phyloP scores from a whole-genome alignment of 73 alveolate species.

The Durusdinium trenchii region DNA sequence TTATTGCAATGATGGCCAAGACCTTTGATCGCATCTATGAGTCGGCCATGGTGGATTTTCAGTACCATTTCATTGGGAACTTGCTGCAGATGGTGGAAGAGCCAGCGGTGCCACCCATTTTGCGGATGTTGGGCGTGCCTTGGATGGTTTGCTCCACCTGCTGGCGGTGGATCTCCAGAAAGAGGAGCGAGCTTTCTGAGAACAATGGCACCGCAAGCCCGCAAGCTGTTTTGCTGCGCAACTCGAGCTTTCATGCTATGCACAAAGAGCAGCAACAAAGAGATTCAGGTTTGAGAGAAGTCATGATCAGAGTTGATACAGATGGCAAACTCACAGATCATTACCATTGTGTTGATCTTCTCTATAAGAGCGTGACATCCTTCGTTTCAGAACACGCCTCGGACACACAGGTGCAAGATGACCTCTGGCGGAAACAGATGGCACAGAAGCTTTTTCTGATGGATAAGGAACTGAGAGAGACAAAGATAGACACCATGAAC shows the following conservation, averaged over 20 bases:
- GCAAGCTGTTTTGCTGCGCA: too few species aligned
- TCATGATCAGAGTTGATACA: too few species aligned
- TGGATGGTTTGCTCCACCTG: not conserved
- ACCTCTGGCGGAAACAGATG: not conserved
- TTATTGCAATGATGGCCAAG: constrained; percentile 40
- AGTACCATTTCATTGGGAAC: constrained; percentile 3
- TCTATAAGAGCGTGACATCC: not conserved
- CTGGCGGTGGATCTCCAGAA: not conserved
- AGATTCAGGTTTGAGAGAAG: too few species aligned
- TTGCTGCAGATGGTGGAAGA: constrained; percentile 21
- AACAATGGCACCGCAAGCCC: too few species aligned
- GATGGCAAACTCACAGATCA: not conserved
- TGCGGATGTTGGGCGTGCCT: constrained; percentile 15
- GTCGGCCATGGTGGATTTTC: constrained; percentile 24
- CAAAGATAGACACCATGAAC: too few species aligned
- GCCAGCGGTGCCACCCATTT: constrained; percentile 4
- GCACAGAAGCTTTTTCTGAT: not conserved
- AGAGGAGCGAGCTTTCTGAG: not conserved
- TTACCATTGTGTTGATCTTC: not conserved
- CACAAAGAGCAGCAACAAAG: too few species aligned
- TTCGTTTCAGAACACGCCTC: not conserved
- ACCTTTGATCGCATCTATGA: constrained; percentile 37
- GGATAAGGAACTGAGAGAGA: constrained; percentile 1
- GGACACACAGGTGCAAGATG: constrained; percentile 44
- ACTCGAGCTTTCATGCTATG: too few species aligned